Base-by-base conservation (phyloP, 176 grass and related monocot genomes). In the Oryza coarctata region DNA sequence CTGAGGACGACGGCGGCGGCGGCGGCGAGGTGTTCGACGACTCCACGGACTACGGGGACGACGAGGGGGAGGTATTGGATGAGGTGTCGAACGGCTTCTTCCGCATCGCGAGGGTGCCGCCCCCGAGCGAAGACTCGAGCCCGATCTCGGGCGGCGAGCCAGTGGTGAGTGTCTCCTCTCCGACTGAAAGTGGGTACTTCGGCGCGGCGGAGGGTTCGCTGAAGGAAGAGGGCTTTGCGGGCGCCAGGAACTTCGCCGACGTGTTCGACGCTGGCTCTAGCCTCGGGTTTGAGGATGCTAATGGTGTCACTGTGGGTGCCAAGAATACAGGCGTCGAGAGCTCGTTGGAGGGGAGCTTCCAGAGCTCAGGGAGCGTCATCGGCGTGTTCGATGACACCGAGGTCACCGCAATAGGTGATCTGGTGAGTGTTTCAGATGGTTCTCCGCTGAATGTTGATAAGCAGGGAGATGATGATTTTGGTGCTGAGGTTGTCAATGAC, bases 81-180 rank as follows among this genome's bases (percentile, higher is more conserved):
- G 84, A 90, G 84, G 74, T 86, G 62, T 69, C 84, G 74, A 74
- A 88, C 76, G 85, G 85, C 11, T 65, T 87, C 77, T 88, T 78
- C 82, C 39, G 44, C 43, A 22, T 88, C 81, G 89, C 85, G 31
- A 68, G 65, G 77, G 81, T 91, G 65, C 72, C 85, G 32, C 71
- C 64, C 4, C 20, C 55, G 39, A 32, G 17, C 12, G 81, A 58
- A 17, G 71, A 75, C 26, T 63, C 49, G 3, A 75, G n/a, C 39
- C 50, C 55, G 58, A 22, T 64, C 45, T 15, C 43, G 25, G 35
- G 1, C 25, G 31, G 23, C 23, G 32, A 61, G 63, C 5, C 26
- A 33, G 66, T 32, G 32, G 35, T 33, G 75, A 49, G n/a, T 3
- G 22, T 50, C 40, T 17, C 64, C 20, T 17, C 71, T 2, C 33